Percentiles rank a stretch among this genome's conserved stretches.
These are phyloP conservation scores for Pseudopithomyces maydicus DNA, from an alignment of 2,329 filamentous ascomycete genomes.

Conservation along the genomic window DNA sequence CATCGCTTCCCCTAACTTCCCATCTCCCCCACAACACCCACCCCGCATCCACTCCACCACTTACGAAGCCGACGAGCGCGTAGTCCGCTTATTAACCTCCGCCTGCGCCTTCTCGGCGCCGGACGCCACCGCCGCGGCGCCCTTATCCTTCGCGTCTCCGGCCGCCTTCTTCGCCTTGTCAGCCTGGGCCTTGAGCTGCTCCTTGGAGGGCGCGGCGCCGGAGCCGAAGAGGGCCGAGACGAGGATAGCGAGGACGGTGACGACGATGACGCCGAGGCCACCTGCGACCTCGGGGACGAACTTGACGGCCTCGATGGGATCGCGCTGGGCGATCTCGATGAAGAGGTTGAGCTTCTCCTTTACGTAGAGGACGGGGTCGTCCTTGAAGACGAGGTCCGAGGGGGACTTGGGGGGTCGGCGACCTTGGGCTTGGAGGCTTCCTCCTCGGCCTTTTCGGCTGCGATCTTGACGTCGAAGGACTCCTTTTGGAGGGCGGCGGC, in stretches of 20 bases:
- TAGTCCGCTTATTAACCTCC: slow-evolving; percentile 66
- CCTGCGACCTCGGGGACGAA: slow-evolving; percentile 91
- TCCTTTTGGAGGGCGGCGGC: slow-evolving; percentile 87
- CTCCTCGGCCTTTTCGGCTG: slow-evolving; percentile 79
- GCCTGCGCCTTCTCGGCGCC: slow-evolving; percentile 77
- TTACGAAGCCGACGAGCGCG: slow-evolving; percentile 47
- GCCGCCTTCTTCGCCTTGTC: slow-evolving; percentile 77
- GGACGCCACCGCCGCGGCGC: slow-evolving; percentile 64
- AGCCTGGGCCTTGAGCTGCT: slow-evolving; percentile 72
- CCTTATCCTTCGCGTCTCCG: slow-evolving; percentile 69
- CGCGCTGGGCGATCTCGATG: slow-evolving; percentile 78
- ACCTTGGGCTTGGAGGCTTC: slow-evolving; percentile 80
- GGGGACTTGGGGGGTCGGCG: slow-evolving; percentile 68
- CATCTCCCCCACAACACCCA: background rate
- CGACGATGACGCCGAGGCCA: slow-evolving; percentile 71
- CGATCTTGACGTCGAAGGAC: slow-evolving; percentile 87
- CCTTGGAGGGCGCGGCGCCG: slow-evolving; percentile 66
- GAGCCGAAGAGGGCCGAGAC: slow-evolving; percentile 71
- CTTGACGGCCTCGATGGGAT: slow-evolving; percentile 83
- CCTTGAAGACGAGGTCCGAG: slow-evolving; percentile 81
- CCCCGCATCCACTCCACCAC: too few species aligned
- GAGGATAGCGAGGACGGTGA: slow-evolving; percentile 73
- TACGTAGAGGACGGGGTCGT: slow-evolving; percentile 86
- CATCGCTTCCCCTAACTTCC: background rate
- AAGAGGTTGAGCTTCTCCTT: slow-evolving; percentile 95